A percentile compares a stretch with the other conserved stretches of the same genome.
Evolutionary conservation across 768 basidiomycete species (phyloP).

Genomic region (Cyclocybe aegerita): DNA sequence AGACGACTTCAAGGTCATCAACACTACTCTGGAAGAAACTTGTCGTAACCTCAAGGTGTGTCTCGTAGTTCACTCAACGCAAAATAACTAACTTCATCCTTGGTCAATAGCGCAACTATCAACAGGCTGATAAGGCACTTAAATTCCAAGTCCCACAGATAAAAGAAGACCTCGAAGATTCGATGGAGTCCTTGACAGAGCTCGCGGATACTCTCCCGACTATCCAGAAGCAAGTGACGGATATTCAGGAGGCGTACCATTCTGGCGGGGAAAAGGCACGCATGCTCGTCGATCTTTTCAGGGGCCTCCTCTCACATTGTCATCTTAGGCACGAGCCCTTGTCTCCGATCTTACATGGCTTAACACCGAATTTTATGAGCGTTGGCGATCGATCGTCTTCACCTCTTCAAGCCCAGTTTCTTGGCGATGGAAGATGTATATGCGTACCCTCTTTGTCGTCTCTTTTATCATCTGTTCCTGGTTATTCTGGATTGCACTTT

Average conservation of each 20-base stretch:
- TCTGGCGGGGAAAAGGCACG: constrained; percentile 67
- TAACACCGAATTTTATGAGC: constrained; percentile 76
- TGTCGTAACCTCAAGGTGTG: constrained; percentile 59
- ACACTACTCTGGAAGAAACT: constrained; percentile 66
- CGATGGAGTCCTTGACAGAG: constrained; percentile 54
- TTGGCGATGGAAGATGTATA: constrained; percentile 62
- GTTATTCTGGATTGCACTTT: constrained; percentile 58
- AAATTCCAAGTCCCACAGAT: constrained; percentile 63
- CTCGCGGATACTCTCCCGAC: constrained; percentile 61
- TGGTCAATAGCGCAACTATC: constrained; percentile 48
- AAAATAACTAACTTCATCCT: background rate
- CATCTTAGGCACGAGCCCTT: constrained; percentile 58
- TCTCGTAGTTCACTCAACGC: background rate
- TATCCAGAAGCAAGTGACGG: constrained; percentile 58
- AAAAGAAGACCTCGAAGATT: constrained; percentile 57
- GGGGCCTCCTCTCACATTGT: background rate
- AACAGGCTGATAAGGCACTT: constrained; percentile 59
- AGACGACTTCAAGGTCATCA: constrained; percentile 74
- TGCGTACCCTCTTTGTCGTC: constrained; percentile 59
- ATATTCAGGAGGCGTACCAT: constrained; percentile 68
- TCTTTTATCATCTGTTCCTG: constrained; percentile 59
- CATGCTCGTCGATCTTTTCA: background rate
- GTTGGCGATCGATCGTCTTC: constrained; percentile 75
- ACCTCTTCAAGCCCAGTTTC: constrained; percentile 72
- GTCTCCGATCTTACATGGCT: constrained; percentile 71